Conservation (phyloP, 805 yeast species). For the Candida suzukii region DNA sequence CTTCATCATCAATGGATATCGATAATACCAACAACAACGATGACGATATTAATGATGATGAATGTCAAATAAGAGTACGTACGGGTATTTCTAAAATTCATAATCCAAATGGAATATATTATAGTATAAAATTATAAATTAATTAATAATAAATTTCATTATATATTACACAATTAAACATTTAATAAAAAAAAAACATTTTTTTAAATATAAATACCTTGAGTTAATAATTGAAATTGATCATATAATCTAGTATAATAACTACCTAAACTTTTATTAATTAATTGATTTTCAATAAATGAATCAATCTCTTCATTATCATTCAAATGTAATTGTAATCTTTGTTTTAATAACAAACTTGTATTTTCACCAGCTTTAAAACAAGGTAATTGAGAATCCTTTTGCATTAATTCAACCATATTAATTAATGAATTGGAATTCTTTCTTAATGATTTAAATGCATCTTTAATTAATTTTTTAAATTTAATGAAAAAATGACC, state of each 20-base stretch:
- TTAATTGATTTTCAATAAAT: slow-evolving; percentile 71
- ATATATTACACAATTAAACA: too few species aligned
- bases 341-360: slow-evolving; percentile 66
- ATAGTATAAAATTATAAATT: slow-evolving; percentile 15
- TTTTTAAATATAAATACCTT: slow-evolving; percentile 74
- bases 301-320: slow-evolving; percentile 68
- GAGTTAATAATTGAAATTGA: slow-evolving; percentile 90
- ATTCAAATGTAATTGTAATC: slow-evolving; percentile 70
- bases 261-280: slow-evolving; percentile 79
- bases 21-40: background rate
- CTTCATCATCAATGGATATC: too few species aligned
- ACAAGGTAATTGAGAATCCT: slow-evolving; percentile 85
- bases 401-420: slow-evolving; percentile 91
- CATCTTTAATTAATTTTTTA: slow-evolving; percentile 55
- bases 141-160: background rate
- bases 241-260: slow-evolving; percentile 89
- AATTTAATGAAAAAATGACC: slow-evolving; percentile 56
- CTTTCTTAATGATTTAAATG: slow-evolving; percentile 68
- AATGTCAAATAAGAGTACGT: slow-evolving; percentile 34
- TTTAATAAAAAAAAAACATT: background rate
- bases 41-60: slow-evolving; percentile 16
- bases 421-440: slow-evolving; percentile 69
- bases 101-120: slow-evolving; percentile 29
- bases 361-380: slow-evolving; percentile 85
- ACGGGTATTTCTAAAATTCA: slow-evolving; percentile 34